Base-by-base conservation (phyloP, 805 yeast genomes). In the Pichia membranifaciens region DNA sequence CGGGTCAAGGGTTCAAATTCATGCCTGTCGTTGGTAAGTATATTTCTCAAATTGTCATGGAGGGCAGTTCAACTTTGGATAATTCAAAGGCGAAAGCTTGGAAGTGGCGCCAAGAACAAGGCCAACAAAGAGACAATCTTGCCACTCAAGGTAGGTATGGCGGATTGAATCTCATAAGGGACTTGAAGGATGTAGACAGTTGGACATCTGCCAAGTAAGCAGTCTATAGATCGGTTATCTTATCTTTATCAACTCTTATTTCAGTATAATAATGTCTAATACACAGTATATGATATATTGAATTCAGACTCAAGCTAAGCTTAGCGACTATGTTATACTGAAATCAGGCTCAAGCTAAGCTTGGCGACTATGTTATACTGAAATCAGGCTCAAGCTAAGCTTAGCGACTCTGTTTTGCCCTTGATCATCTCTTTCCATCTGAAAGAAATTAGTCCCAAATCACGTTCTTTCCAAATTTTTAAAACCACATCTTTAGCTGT, bases 1-100 rank as follows among this genome's bases (percentile, higher is more conserved):
- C 76, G 3, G 75, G 77, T 8, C 78, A 73, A 55, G 75, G 66
- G 4, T 73, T 67, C 58, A 74, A 73, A 54, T 70, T 70, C 39
- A 52, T 74, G 46, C 79, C 79, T 15, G 68, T 63, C 38, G 71
- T 74, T 43, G 78, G 79, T 1, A 65, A 62, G 45, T 74, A 73
- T 50, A 70, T 73, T 16, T 45, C 49, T 3, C 58, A 56, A 22
- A 58, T 69, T n/a, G 60, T 61, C 1, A 15, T 61, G 18, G 50
- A 62, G 10, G 72, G 72, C 2, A 60, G 55, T n/a, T 44, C 37
- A 1, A 54, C 59, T 1, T 43, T 68, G 6, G 63, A 54, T 4
- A 58, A 58, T 34, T 56, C 51, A 35, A 57, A 55, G 41, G 42
- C 57, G 28, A 37, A 44, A 18, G 55, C 61, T 3, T 67, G 71